Conservation (phyloP, 2,329 filamentous ascomycete species). For the Neopestalotiopsis sp. region DNA sequence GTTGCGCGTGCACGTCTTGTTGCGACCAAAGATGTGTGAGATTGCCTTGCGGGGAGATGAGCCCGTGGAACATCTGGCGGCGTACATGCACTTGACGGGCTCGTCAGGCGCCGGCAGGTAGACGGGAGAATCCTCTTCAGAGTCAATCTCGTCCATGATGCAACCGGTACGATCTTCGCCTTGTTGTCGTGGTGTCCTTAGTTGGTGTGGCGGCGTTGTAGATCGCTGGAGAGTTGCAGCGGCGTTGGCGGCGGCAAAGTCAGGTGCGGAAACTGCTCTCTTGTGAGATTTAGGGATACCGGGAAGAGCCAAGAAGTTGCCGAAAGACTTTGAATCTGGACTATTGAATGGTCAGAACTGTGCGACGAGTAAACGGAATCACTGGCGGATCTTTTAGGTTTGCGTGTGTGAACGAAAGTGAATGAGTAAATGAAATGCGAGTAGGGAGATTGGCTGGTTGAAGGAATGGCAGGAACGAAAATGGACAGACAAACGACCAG, state of each 20-base stretch:
- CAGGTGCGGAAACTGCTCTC: conserved; percentile 55
- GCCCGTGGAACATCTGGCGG: conserved; percentile 62
- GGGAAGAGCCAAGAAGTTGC: conserved; percentile 24
- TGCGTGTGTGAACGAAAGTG: neutral
- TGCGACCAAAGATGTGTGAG: conserved; percentile 82
- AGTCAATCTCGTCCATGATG: conserved; percentile 24
- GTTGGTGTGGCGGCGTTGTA: conserved; percentile 33
- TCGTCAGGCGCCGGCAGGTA: conserved; percentile 23
- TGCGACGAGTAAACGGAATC: neutral
- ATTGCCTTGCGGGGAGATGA: conserved; percentile 75
- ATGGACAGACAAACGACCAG: too few species aligned
- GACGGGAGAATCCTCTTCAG: too few species aligned
- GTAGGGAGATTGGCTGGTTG: neutral
- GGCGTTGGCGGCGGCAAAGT: conserved; percentile 41
- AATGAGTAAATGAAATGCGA: neutral
- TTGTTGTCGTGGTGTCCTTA: conserved; percentile 31
- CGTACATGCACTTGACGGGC: conserved; percentile 57
- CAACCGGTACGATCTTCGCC: conserved; percentile 26
- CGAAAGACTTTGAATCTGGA: conserved; percentile 19
- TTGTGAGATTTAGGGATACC: conserved; percentile 47
- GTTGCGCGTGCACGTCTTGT: conserved; percentile 76
- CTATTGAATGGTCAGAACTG: conserved; percentile 25
- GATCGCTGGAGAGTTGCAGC: conserved; percentile 33
- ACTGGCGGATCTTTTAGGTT: neutral
- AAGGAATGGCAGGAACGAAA: too few species aligned